Percentiles rank a stretch among this genome's conserved stretches.
These are phyloP conservation scores for Rugosomyces carneus DNA, from an alignment of 1,284 basidiomycete species.

Conservation along the genomic window DNA sequence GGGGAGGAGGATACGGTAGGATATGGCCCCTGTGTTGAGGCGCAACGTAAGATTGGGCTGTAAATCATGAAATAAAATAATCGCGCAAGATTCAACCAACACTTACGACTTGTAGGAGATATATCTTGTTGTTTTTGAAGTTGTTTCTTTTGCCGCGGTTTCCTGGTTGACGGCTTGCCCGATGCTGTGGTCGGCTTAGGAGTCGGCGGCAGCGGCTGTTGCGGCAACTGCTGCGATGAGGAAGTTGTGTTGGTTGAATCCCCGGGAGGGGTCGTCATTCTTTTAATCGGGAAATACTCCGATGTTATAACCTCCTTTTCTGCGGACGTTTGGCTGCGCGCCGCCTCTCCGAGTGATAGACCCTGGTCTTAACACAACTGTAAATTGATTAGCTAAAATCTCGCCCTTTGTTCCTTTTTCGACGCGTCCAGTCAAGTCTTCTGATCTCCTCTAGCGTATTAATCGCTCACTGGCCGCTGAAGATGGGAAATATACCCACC, in stretches of 20 bases:
- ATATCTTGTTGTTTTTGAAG: slow-evolving; percentile 16
- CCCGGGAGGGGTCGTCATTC: slow-evolving; percentile 35
- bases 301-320: slow-evolving; percentile 32
- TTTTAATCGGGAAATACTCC: slow-evolving; percentile 27
- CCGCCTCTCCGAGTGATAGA: slow-evolving; percentile 20
- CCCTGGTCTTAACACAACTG: slow-evolving; percentile 10
- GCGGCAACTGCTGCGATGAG: slow-evolving; percentile 39
- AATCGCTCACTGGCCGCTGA: neutral
- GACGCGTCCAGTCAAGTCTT: slow-evolving; percentile 10
- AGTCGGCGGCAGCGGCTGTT: slow-evolving; percentile 39
- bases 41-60: slow-evolving; percentile 19
- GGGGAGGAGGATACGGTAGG: slow-evolving; percentile 29
- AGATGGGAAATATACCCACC: slow-evolving; percentile 9
- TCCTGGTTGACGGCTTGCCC: slow-evolving; percentile 35
- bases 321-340: slow-evolving; percentile 25
- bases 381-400: slow-evolving; percentile 33
- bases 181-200: slow-evolving; percentile 22
- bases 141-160: slow-evolving; percentile 43
- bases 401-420: slow-evolving; percentile 8
- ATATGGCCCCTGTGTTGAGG: slow-evolving; percentile 19
- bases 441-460: neutral
- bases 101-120: slow-evolving; percentile 15
- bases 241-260: slow-evolving; percentile 25
- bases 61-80: slow-evolving; percentile 2
- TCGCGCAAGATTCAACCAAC: neutral